phyloP scores from a whole-genome alignment of 129 eudicot genomes.

The Pseudognaphalium luteoalbum region DNA sequence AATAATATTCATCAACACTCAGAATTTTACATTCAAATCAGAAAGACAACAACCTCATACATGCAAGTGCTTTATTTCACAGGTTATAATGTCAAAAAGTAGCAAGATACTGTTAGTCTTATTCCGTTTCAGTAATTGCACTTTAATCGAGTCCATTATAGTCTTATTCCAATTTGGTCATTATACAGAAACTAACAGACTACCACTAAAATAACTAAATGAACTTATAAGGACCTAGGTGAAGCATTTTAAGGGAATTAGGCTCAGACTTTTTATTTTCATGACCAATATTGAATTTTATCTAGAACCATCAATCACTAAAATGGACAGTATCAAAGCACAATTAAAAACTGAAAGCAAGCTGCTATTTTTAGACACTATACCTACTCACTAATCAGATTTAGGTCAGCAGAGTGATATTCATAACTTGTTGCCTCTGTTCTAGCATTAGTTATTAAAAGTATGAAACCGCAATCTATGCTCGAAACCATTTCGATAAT shows the following conservation, averaged over 20 bases:
- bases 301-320: not conserved
- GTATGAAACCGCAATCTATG: not conserved
- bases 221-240: not conserved
- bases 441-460: not conserved
- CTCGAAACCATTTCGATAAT: not conserved
- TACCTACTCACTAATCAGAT: not conserved
- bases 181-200: too few relatives aligned
- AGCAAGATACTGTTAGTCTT: not conserved
- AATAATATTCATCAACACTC: not conserved
- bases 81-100: not conserved
- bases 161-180: not conserved
- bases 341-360: not conserved
- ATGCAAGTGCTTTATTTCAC: not conserved
- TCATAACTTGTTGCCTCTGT: not conserved
- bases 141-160: not conserved
- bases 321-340: not conserved
- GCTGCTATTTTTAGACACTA: not conserved
- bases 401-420: not conserved
- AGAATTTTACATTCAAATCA: not conserved
- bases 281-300: not conserved
- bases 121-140: not conserved
- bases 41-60: not conserved
- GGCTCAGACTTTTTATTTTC: not conserved
- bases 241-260: not conserved
- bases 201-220: not conserved